These are phyloP conservation scores for Hypoxylon crocopeplum DNA, from an alignment of 495 filamentous ascomycete genomes.

Conservation along the genomic window DNA sequence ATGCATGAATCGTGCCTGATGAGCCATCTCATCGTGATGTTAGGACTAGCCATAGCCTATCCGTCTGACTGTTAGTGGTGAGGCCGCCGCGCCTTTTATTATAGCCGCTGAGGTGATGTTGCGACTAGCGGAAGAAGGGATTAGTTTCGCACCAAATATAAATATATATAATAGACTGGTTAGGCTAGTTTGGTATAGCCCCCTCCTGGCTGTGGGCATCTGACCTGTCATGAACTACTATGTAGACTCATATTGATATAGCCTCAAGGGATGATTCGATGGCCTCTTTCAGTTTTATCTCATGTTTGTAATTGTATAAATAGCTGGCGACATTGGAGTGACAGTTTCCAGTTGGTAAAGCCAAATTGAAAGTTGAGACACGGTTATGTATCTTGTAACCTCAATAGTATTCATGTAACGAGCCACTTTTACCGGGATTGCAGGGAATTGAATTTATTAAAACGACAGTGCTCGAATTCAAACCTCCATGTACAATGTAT, in stretches of 20 bases:
- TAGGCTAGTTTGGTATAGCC: constrained; percentile 11
- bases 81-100: background rate
- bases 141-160: background rate
- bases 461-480: too few relatives aligned
- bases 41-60: background rate
- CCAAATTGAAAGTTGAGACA: too few relatives aligned
- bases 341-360: too few relatives aligned
- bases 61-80: background rate
- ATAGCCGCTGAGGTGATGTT: constrained; percentile 20
- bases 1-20: constrained; percentile 7
- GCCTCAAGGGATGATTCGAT: constrained; percentile 9
- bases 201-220: constrained; percentile 5
- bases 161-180: background rate
- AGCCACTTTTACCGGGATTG: constrained; percentile 1
- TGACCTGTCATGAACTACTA: background rate
- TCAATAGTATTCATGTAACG: constrained; percentile 14
- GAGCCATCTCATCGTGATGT: background rate
- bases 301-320: background rate
- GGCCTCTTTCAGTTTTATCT: too few relatives aligned
- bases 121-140: constrained; percentile 3
- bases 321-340: background rate
- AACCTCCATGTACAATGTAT: too few relatives aligned
- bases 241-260: background rate
- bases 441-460: too few relatives aligned
- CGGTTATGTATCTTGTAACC: too few relatives aligned